These are phyloP conservation scores for Chaetomiaceae sp. DNA, from an alignment of 2,329 filamentous ascomycete species.

Conservation along the genomic window DNA sequence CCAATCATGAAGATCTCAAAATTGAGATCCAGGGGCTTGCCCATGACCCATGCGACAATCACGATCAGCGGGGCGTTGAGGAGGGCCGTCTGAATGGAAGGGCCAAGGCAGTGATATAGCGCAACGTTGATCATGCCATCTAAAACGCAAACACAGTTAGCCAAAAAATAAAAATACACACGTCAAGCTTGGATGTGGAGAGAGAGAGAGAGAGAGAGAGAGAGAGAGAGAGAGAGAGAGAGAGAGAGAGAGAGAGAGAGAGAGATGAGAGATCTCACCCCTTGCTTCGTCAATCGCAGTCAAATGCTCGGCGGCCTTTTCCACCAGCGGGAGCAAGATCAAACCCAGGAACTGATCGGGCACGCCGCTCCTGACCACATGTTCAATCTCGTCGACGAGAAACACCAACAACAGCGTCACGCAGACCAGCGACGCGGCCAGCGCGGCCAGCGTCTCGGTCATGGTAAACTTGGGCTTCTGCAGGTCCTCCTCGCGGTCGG, in stretches of 20 bases:
- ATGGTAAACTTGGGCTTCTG: slow-evolving; percentile 68
- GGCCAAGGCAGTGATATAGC: background rate
- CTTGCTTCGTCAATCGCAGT: background rate
- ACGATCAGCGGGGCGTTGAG: background rate
- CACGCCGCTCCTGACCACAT: background rate
- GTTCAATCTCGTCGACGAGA: slow-evolving; percentile 56
- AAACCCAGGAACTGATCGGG: background rate
- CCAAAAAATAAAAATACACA: too few species aligned
- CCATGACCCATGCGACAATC: background rate
- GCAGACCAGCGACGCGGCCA: slow-evolving; percentile 58
- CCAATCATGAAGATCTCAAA: slow-evolving; percentile 1
- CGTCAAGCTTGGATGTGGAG: background rate
- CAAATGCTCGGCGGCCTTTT: background rate
- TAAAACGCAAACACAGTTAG: background rate
- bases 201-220: too few species aligned
- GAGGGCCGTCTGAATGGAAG: background rate
- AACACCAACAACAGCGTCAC: slow-evolving; percentile 70
- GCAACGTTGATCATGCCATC: slow-evolving; percentile 1
- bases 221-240: too few species aligned
- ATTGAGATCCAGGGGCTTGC: background rate
- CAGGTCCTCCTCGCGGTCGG: slow-evolving; percentile 57
- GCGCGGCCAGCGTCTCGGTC: slow-evolving; percentile 64
- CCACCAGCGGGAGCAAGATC: background rate
- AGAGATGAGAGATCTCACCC: background rate
- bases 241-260: background rate